These are phyloP conservation scores for Solanum microdontum DNA, from an alignment of 257 asterid genomes.

Conservation along the genomic window DNA sequence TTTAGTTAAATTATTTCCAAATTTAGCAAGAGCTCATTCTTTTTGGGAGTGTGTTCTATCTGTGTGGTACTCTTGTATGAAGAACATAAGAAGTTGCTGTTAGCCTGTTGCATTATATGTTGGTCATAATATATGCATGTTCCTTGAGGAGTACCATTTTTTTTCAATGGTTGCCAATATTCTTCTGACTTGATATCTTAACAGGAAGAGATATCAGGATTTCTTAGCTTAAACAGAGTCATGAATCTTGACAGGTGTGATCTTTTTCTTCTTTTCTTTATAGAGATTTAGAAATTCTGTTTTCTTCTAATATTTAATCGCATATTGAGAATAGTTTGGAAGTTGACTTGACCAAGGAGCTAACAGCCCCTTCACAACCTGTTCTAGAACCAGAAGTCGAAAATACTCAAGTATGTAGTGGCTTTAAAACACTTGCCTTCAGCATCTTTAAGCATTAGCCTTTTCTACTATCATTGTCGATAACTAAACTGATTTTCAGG, in stretches of 20 bases:
- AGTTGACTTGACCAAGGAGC: constrained; percentile 67
- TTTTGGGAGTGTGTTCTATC: background rate
- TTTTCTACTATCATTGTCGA: background rate
- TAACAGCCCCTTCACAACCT: constrained; percentile 30
- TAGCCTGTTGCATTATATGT: background rate
- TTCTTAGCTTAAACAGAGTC: constrained; percentile 87
- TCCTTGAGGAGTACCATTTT: background rate
- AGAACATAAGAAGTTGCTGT: background rate
- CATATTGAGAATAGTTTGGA: constrained; percentile 47
- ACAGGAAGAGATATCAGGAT: constrained; percentile 78
- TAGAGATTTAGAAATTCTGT: background rate
- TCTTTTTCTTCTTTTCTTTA: background rate
- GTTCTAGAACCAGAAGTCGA: constrained; percentile 24
- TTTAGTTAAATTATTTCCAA: background rate
- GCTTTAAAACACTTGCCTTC: background rate
- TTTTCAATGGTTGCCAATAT: background rate
- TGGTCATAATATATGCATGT: background rate
- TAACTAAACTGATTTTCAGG: constrained; percentile 24
- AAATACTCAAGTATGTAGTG: constrained; percentile 33
- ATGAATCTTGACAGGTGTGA: constrained; percentile 81
- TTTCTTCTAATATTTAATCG: background rate
- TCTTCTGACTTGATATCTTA: background rate
- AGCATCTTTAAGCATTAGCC: background rate
- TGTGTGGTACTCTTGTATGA: background rate
- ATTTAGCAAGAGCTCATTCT: background rate